Percentiles rank a stretch among this genome's conserved stretches.
Evolutionary conservation across 148 eudicot genomes (phyloP).

Genomic region (Silene conica): DNA sequence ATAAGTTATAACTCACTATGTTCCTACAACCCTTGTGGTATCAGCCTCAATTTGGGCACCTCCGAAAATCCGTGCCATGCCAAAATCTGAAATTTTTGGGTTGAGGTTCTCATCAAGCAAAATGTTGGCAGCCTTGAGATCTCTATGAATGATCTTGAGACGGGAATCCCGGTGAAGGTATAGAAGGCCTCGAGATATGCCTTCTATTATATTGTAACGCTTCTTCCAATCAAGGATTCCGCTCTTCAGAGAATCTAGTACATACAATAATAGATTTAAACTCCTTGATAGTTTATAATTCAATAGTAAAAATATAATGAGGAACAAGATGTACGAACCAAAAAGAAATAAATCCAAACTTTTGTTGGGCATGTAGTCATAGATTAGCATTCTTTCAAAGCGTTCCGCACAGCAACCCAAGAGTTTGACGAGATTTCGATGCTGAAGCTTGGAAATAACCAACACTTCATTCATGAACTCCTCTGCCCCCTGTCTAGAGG

Average conservation of each 20-base stretch:
- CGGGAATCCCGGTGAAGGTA: constrained; percentile 49
- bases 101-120: constrained; percentile 31
- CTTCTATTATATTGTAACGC: constrained; percentile 29
- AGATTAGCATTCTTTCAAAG: constrained; percentile 28
- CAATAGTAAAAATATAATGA: neutral
- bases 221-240: constrained; percentile 39
- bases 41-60: constrained; percentile 25
- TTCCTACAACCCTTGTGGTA: constrained; percentile 37
- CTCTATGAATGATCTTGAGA: constrained; percentile 44
- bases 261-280: neutral
- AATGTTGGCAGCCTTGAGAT: constrained; percentile 42
- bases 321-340: constrained; percentile 19
- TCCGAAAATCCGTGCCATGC: constrained; percentile 38
- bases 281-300: too few species aligned
- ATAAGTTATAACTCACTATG: constrained; percentile 29
- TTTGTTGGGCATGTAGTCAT: constrained; percentile 36
- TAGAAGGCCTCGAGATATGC: constrained; percentile 40
- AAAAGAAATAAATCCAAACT: constrained; percentile 33
- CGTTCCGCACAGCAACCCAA: constrained; percentile 38
- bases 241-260: constrained; percentile 24
- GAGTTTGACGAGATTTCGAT: constrained; percentile 38
- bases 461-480: constrained; percentile 39
- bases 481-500: constrained; percentile 31
- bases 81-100: constrained; percentile 47
- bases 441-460: constrained; percentile 38